Evolutionary conservation across 2,329 filamentous ascomycete species (phyloP), one percentile per base, ranked within the genome.

Genomic region (Ceratocystis lukuohia): DNA sequence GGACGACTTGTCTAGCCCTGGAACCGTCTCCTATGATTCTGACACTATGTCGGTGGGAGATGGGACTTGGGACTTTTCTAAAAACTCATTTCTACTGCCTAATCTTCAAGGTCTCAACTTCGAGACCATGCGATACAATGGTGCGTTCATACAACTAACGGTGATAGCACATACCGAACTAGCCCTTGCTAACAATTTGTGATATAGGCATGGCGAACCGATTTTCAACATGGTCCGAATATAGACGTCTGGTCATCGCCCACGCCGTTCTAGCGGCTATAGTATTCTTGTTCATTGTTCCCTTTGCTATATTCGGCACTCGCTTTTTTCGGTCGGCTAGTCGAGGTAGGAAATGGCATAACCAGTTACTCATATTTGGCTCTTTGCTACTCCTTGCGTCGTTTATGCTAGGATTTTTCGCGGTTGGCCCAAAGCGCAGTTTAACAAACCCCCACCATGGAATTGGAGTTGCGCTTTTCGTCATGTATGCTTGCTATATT

Each of bases 381-480:
- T 80, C 88, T 10, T 77, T 86, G 20, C 75, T 93, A 66, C 79
- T 85, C 5, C 88, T 89, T 0, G 87, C 87, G 12, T 80, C 89
- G 7, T 87, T 95, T 69, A 80, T 89, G 57, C 78, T 91, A 12
- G 89, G 89, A 6, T 92, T 84, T 76, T 86, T 91, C 71, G 88
- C 90, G 10, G 89, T 94, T 12, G 89, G 89, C 0, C 84, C 86
- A 0, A 79, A 81, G 57, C 80, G 89, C 68, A 88, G 83, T 70
- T 76, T 91, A 71, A 86, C 87, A 7, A 95, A 95, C 73, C 89
- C 89, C 0, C 89, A 95, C 73, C 89, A 95, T 75, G 88, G 88
- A 69, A 93, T 94, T 69, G 89, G 89, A 15, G 80, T 92, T 44
- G 88, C 89, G 33, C 84, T 95, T 59, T 93, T 91, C 72, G 82